A percentile compares a stretch with the other conserved stretches of the same genome.
phyloP scores from a whole-genome alignment of 2,329 filamentous ascomycete species.

The Penicillium thymicola region DNA sequence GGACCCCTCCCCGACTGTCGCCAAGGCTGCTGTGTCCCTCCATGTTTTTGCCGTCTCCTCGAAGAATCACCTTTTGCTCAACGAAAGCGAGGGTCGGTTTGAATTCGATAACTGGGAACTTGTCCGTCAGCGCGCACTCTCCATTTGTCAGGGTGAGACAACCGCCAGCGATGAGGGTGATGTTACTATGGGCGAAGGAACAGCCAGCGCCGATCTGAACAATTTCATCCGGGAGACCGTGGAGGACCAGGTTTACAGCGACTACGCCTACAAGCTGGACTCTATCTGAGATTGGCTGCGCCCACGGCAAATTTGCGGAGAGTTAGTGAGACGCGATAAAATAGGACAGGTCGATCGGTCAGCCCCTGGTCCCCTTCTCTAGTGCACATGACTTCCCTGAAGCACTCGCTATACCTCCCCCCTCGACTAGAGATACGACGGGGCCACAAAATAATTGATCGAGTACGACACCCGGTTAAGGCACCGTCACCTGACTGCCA shows the following conservation, averaged over 20 bases:
- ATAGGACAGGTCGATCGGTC: not conserved
- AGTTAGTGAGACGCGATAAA: not conserved
- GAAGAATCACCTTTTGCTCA: conserved; percentile 67
- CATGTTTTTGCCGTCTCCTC: conserved; percentile 85
- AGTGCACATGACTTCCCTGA: not conserved
- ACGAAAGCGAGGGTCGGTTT: conserved; percentile 79
- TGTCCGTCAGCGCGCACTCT: conserved; percentile 62
- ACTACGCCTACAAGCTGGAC: conserved; percentile 40
- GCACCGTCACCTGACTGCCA: conserved; percentile 13
- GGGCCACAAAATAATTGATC: not conserved
- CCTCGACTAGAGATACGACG: not conserved
- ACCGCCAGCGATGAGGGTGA: conserved; percentile 42
- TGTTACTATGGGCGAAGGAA: conserved; percentile 44
- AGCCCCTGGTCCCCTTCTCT: not conserved
- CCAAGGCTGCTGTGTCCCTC: conserved; percentile 63
- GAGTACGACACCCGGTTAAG: conserved; percentile 4
- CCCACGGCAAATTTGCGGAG: not conserved
- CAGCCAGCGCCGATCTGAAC: conserved; percentile 47
- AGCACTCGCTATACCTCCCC: not conserved
- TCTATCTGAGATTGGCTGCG: conserved; percentile 28
- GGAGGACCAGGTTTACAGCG: conserved; percentile 51
- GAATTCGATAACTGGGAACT: conserved; percentile 71
- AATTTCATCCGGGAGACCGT: conserved; percentile 62
- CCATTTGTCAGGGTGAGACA: conserved; percentile 57
- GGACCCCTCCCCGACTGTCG: conserved; percentile 62